Evolutionary conservation across 1,284 basidiomycete genomes (phyloP).

Genomic region (Trametes polyzona): DNA sequence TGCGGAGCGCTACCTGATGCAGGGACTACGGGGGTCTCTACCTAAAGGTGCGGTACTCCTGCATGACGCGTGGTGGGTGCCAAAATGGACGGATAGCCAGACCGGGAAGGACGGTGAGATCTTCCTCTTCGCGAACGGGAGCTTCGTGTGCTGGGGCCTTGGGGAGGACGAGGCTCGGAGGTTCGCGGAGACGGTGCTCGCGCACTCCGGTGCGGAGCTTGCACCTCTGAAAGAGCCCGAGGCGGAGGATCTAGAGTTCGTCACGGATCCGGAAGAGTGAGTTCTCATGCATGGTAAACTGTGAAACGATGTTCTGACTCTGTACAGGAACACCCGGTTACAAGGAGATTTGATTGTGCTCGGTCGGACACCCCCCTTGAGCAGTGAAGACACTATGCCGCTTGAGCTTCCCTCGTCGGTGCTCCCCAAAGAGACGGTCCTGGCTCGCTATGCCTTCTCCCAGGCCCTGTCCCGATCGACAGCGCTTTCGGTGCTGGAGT

Average conservation of each 20-base stretch:
- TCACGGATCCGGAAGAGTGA: slow-evolving; percentile 85
- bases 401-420: slow-evolving; percentile 50
- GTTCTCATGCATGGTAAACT: slow-evolving; percentile 33
- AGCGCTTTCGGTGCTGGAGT: slow-evolving; percentile 81
- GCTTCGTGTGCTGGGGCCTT: slow-evolving; percentile 87
- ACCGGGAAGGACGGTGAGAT: slow-evolving; percentile 79
- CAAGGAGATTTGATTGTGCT: slow-evolving; percentile 91
- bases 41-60: slow-evolving; percentile 58
- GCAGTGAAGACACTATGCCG: slow-evolving; percentile 46
- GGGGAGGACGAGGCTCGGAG: slow-evolving; percentile 75
- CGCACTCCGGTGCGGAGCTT: slow-evolving; percentile 60
- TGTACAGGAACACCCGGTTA: slow-evolving; percentile 72
- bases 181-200: slow-evolving; percentile 71
- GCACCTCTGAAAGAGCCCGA: slow-evolving; percentile 71
- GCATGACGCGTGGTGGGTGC: slow-evolving; percentile 79
- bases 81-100: slow-evolving; percentile 56
- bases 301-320: not conserved
- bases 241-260: slow-evolving; percentile 90
- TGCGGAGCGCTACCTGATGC: slow-evolving; percentile 72
- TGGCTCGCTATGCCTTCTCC: slow-evolving; percentile 88
- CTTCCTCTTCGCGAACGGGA: slow-evolving; percentile 86
- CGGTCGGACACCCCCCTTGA: slow-evolving; percentile 65
- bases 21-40: slow-evolving; percentile 56
- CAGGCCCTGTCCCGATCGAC: slow-evolving; percentile 89
- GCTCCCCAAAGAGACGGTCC: slow-evolving; percentile 66